These are phyloP conservation scores for Podila epigama DNA, from an alignment of 192 early-diverging fungal species.

Conservation along the genomic window DNA sequence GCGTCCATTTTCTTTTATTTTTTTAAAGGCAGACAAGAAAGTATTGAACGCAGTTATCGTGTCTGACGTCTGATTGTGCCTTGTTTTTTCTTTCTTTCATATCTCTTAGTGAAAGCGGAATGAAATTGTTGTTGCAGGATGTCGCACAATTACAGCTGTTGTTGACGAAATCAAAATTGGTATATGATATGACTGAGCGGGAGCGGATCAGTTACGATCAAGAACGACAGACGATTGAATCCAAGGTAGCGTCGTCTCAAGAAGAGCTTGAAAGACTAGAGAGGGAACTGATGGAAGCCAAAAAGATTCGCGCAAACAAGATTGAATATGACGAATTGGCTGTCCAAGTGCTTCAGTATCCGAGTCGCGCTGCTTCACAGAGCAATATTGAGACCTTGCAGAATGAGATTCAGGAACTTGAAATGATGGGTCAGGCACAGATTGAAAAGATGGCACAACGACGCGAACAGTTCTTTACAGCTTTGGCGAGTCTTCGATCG, in stretches of 20 bases:
- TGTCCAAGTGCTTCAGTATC: conserved; percentile 12
- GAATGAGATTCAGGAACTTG: conserved; percentile 29
- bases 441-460: conserved; percentile 15
- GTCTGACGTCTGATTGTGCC: neutral
- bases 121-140: conserved; percentile 16
- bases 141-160: conserved; percentile 23
- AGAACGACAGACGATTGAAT: conserved; percentile 24
- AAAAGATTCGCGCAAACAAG: conserved; percentile 36
- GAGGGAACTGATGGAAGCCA: conserved; percentile 18
- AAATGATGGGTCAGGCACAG: conserved; percentile 15
- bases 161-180: conserved; percentile 25
- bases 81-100: neutral
- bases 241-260: conserved; percentile 9
- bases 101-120: conserved; percentile 8
- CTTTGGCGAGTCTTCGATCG: conserved; percentile 10
- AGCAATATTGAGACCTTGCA: conserved; percentile 10
- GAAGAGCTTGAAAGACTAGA: conserved; percentile 26
- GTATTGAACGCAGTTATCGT: neutral
- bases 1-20: neutral
- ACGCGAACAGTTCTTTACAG: conserved; percentile 38
- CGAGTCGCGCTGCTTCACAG: conserved; percentile 30
- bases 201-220: conserved; percentile 23
- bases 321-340: conserved; percentile 34
- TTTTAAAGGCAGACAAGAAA: neutral
- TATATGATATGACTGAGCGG: conserved; percentile 36